Percentiles rank a stretch among this genome's conserved stretches.
Evolutionary conservation across 2,329 filamentous ascomycete genomes (phyloP).

Genomic region (Pseudogymnoascus sp.): DNA sequence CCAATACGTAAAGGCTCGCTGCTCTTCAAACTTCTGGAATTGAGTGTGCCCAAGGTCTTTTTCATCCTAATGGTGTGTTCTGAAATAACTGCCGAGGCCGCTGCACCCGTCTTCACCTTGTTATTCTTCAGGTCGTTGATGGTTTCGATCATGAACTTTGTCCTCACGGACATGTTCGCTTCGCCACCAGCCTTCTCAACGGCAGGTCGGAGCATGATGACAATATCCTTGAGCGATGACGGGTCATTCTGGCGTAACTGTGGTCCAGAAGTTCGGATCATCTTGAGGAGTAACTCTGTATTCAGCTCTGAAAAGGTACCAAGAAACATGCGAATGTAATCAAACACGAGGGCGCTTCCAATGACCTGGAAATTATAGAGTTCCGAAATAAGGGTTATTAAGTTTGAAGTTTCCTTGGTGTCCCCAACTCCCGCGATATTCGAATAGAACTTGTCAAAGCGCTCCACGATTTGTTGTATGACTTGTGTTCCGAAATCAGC

Average conservation of each 20-base stretch:
- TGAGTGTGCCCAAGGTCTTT: constrained; percentile 75
- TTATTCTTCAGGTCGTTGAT: constrained; percentile 95
- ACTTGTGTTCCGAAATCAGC: constrained; percentile 85
- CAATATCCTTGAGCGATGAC: constrained; percentile 78
- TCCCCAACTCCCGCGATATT: constrained; percentile 28
- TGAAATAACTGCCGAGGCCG: constrained; percentile 61
- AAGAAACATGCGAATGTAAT: constrained; percentile 76
- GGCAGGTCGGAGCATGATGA: constrained; percentile 65
- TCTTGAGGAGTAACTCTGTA: constrained; percentile 76
- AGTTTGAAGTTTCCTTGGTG: constrained; percentile 61
- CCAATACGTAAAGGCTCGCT: constrained; percentile 76
- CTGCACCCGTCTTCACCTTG: constrained; percentile 66
- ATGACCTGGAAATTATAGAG: constrained; percentile 90
- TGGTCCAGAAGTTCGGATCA: constrained; percentile 73
- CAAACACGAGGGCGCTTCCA: constrained; percentile 75
- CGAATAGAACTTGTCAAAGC: constrained; percentile 61
- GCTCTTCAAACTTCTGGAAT: constrained; percentile 57
- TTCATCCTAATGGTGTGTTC: constrained; percentile 85
- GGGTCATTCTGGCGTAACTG: constrained; percentile 85
- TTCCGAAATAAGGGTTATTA: constrained; percentile 74
- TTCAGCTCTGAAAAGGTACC: constrained; percentile 70
- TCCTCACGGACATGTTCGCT: constrained; percentile 69
- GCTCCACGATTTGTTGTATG: constrained; percentile 66
- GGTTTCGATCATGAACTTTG: constrained; percentile 95
- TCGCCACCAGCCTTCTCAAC: constrained; percentile 55